Conservation (phyloP, 345 rosid genomes). For the Salix udensis region DNA sequence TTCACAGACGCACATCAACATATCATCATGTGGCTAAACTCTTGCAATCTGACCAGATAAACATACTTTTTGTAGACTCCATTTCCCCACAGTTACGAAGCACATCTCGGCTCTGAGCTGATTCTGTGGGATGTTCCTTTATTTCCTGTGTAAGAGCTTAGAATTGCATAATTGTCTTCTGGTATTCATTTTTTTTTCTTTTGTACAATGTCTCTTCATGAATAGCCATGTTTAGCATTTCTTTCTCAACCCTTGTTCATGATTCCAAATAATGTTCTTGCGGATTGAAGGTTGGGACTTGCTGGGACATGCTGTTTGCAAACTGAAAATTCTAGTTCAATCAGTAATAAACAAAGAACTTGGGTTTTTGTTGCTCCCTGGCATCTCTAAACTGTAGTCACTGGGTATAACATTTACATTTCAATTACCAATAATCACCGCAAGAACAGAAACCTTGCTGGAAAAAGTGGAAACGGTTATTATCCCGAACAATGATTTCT, state of each 20-base stretch:
- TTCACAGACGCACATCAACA: slow-evolving; percentile 63
- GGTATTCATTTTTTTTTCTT: neutral
- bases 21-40: slow-evolving; percentile 56
- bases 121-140: neutral
- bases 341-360: neutral
- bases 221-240: neutral
- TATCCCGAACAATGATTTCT: slow-evolving; percentile 51
- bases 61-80: slow-evolving; percentile 53
- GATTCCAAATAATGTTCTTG: neutral
- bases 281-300: neutral
- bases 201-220: neutral
- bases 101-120: neutral
- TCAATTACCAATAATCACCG: slow-evolving; percentile 43
- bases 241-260: neutral
- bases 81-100: slow-evolving; percentile 38
- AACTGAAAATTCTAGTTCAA: neutral
- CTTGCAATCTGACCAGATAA: slow-evolving; percentile 61
- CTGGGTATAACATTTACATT: neutral
- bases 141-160: neutral
- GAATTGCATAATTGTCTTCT: neutral
- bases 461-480: slow-evolving; percentile 57
- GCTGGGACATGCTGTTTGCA: neutral
- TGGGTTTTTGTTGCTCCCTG: neutral
- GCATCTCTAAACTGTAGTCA: neutral
- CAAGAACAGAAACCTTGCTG: slow-evolving; percentile 51